phyloP scores from a whole-genome alignment of 2,329 filamentous ascomycete genomes.

The Arthrobotrys megalospora region DNA sequence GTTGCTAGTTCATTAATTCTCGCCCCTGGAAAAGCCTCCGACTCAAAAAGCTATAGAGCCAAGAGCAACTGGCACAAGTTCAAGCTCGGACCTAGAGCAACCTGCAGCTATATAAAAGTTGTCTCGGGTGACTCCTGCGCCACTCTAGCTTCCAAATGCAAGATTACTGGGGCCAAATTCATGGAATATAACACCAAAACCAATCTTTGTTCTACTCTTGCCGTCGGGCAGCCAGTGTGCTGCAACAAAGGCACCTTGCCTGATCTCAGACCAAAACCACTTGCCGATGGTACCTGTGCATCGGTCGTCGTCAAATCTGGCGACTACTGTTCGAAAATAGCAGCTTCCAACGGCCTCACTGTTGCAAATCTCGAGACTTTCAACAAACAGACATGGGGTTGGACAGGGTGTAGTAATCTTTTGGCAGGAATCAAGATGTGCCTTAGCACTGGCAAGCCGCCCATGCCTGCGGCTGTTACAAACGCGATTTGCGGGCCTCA shows the following conservation, averaged over 20 bases:
- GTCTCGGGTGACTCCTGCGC: constrained; percentile 62
- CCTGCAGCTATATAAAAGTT: constrained; percentile 30
- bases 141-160: constrained; percentile 64
- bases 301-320: constrained; percentile 65
- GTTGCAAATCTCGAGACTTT: constrained; percentile 55
- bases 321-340: constrained; percentile 66
- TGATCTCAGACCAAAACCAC: constrained; percentile 66
- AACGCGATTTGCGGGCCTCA: constrained; percentile 67
- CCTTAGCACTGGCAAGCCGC: constrained; percentile 66
- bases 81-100: constrained; percentile 8
- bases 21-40: not conserved
- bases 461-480: constrained; percentile 66
- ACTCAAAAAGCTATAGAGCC: constrained; percentile 1
- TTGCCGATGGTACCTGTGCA: constrained; percentile 67
- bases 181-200: constrained; percentile 64
- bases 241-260: constrained; percentile 67
- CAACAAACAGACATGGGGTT: constrained; percentile 68
- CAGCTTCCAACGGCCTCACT: constrained; percentile 62
- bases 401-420: constrained; percentile 66
- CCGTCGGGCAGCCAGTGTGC: constrained; percentile 66
- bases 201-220: constrained; percentile 65
- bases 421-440: constrained; percentile 65
- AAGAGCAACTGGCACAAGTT: constrained; percentile 29
- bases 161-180: constrained; percentile 63
- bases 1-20: constrained; percentile 22